Conservation (phyloP, 306 rosid species). For the Casuarina glauca region DNA sequence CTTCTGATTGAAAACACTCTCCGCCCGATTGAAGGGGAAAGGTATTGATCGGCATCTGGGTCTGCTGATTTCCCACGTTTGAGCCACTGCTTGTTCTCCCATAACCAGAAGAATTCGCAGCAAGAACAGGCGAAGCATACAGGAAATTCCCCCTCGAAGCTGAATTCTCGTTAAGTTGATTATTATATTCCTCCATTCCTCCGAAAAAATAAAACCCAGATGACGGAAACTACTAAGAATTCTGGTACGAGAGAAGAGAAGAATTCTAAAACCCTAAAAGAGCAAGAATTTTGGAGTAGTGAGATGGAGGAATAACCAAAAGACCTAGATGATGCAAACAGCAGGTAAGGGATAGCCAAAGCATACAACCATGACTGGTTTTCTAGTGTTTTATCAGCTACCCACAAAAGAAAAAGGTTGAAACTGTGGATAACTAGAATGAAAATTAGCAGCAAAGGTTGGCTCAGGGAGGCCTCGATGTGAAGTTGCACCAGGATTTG, state of each 20-base stretch:
- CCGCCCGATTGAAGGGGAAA: constrained; percentile 69
- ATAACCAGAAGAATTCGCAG: constrained; percentile 33
- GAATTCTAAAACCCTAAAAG: constrained; percentile 33
- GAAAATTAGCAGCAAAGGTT: not conserved
- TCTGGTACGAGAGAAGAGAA: not conserved
- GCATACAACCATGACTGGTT: not conserved
- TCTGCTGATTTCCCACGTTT: constrained; percentile 18
- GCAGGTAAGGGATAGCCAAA: not conserved
- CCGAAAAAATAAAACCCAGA: constrained; percentile 7
- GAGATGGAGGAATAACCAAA: not conserved
- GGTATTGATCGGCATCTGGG: constrained; percentile 43
- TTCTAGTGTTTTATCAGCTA: not conserved
- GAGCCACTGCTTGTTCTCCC: constrained; percentile 41
- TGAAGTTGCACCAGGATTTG: constrained; percentile 20
- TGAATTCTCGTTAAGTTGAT: constrained; percentile 56
- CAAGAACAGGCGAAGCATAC: constrained; percentile 48
- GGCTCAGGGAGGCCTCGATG: constrained; percentile 16
- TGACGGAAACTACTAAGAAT: not conserved
- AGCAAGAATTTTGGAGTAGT: not conserved
- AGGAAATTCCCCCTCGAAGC: constrained; percentile 71
- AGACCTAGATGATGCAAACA: constrained; percentile 22
- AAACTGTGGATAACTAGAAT: not conserved
- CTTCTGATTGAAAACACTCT: constrained; percentile 49
- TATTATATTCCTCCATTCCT: constrained; percentile 65
- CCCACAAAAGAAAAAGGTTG: not conserved